Evolutionary conservation across 2,329 filamentous ascomycete genomes (phyloP).

Genomic region (Fusarium compactum): DNA sequence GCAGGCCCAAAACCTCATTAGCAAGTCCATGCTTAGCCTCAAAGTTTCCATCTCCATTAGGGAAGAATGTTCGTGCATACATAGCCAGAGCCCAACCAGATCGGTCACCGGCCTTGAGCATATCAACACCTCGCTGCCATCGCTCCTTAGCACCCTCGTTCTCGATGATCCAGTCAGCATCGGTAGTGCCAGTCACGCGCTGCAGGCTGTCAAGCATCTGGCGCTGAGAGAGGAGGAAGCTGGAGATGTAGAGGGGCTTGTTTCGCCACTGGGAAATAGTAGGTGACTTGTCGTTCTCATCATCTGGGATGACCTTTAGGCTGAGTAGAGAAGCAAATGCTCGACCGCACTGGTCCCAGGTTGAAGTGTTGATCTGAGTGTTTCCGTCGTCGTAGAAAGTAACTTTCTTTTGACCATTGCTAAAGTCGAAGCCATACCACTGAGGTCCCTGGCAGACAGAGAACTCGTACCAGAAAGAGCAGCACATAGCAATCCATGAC

Average conservation of each 20-base stretch:
- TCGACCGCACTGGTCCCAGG: conserved; percentile 68
- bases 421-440: conserved; percentile 64
- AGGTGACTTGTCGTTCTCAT: conserved; percentile 48
- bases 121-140: conserved; percentile 60
- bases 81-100: conserved; percentile 62
- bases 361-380: conserved; percentile 67
- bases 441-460: conserved; percentile 56
- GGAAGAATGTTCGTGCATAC: conserved; percentile 68
- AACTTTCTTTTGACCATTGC: conserved; percentile 51
- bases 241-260: conserved; percentile 62
- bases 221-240: conserved; percentile 69
- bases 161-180: conserved; percentile 63
- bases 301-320: conserved; percentile 60
- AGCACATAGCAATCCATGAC: conserved; percentile 63
- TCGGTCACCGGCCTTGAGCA: conserved; percentile 56
- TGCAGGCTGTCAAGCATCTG: conserved; percentile 73
- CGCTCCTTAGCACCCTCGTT: conserved; percentile 61
- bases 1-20: conserved; percentile 68
- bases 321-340: conserved; percentile 64
- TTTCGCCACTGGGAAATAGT: conserved; percentile 55
- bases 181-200: conserved; percentile 67
- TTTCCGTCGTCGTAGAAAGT: conserved; percentile 69
- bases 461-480: conserved; percentile 68
- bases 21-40: conserved; percentile 51
- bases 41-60: conserved; percentile 57